Base-by-base conservation (phyloP, 805 yeast genomes). In the Candida vaughaniae region DNA sequence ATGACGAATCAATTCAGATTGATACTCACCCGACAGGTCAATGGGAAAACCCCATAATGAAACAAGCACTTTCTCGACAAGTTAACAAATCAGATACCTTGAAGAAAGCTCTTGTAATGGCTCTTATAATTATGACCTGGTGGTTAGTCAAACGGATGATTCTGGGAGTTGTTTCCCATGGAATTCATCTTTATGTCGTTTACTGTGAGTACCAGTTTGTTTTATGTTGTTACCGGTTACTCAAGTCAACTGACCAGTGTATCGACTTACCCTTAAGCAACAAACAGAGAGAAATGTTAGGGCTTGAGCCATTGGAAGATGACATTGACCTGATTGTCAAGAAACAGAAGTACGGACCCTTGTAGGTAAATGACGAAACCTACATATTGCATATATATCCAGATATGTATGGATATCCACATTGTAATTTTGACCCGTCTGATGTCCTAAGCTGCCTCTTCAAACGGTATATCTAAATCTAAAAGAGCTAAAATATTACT, bases 181-280 rank as follows among this genome's bases (percentile, higher is more conserved):
- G 14, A 4, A 16, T 33, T 14, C 22, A 31, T 22, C 9, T 16
- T 2, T 14, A 12, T 11, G 11, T 31, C 3, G 10, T 31, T 15
- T 22, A 16, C 22, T n/a, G n/a, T n/a, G n/a, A n/a, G n/a, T n/a
- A n/a, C n/a, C n/a, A n/a, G n/a, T n/a, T 28, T 6, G 10, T 16
- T 10, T 23, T 8, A 15, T n/a, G 23, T 16, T 7, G 9, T 5
- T 35, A 28, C 12, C 28, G 22, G 7, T 11, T 28, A 16, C 11
- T 35, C 14, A 10, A 8, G 9, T 69, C 73, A 1, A 67, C 62
- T 41, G 80, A 76, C 45, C 71, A 69, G 46, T 75, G 80, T 45
- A 46, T 60, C 23, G 81, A 76, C 48, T 56, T 76, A 39, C 78
- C 79, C 3, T 61, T 76, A 41, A 69, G 60, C 7, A 62, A 58